These are phyloP conservation scores for Sporothrix protearum DNA, from an alignment of 2,329 filamentous ascomycete species.

Conservation along the genomic window DNA sequence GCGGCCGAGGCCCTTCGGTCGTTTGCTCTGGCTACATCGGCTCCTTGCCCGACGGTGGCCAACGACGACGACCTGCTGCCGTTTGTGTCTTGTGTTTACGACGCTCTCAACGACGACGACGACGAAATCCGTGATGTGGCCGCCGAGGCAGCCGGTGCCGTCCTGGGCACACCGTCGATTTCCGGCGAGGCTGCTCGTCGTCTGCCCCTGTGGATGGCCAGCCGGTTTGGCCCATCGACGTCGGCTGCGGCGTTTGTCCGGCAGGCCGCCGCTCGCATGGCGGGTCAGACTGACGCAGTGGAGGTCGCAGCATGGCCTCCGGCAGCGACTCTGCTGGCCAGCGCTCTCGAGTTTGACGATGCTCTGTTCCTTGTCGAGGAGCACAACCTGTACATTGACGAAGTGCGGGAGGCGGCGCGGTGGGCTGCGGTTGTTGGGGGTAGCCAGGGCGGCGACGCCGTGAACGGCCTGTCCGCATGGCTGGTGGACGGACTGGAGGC, in stretches of 20 bases:
- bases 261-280: constrained; percentile 44
- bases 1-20: constrained; percentile 54
- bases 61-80: constrained; percentile 44
- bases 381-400: constrained; percentile 90
- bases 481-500: constrained; percentile 46
- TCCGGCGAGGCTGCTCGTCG: constrained; percentile 47
- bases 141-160: constrained; percentile 45
- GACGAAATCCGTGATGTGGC: constrained; percentile 75
- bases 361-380: constrained; percentile 83
- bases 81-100: constrained; percentile 65
- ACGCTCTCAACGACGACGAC: constrained; percentile 82
- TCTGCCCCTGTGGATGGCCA: constrained; percentile 44
- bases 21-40: constrained; percentile 40
- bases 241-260: constrained; percentile 37
- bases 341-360: constrained; percentile 54
- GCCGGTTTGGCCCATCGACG: constrained; percentile 34
- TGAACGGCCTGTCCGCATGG: constrained; percentile 46
- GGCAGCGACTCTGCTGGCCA: constrained; percentile 41
- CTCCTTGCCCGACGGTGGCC: neutral
- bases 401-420: constrained; percentile 66
- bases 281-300: constrained; percentile 31
- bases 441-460: constrained; percentile 27
- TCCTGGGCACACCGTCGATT: constrained; percentile 46
- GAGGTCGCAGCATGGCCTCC: constrained; percentile 31
- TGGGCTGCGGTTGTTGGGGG: constrained; percentile 58